Conservation (phyloP, 2,329 filamentous ascomycete species). For the Ceratocystis ficicola region DNA sequence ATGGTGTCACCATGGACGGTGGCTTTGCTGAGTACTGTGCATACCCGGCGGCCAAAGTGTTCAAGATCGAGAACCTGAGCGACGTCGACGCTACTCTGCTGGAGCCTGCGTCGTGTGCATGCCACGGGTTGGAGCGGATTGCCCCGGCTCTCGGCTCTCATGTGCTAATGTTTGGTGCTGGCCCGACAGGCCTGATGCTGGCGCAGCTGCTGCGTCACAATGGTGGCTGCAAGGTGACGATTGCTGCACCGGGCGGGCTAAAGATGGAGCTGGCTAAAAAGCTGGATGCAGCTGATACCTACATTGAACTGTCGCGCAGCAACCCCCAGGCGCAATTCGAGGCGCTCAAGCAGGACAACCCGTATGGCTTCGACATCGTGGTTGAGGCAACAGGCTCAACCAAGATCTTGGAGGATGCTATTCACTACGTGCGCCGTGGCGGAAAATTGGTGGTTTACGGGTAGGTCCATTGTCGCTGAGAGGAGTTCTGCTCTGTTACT, state of each 20-base stretch:
- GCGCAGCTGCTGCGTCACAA: slow-evolving; percentile 52
- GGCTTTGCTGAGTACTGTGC: slow-evolving; percentile 60
- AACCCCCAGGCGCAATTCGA: slow-evolving; percentile 48
- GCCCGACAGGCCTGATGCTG: slow-evolving; percentile 53
- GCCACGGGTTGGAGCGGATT: slow-evolving; percentile 58
- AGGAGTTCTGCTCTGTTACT: background rate
- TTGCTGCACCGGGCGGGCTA: slow-evolving; percentile 54
- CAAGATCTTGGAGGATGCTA: slow-evolving; percentile 56
- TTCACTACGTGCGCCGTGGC: slow-evolving; percentile 58
- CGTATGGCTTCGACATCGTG: slow-evolving; percentile 61
- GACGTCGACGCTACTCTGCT: slow-evolving; percentile 59
- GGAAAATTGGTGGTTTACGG: slow-evolving; percentile 61
- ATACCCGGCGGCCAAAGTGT: slow-evolving; percentile 44
- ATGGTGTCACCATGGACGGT: slow-evolving; percentile 55
- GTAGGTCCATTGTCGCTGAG: slow-evolving; percentile 23
- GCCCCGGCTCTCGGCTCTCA: slow-evolving; percentile 51
- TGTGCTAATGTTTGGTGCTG: slow-evolving; percentile 54
- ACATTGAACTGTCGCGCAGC: slow-evolving; percentile 42
- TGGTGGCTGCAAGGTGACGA: slow-evolving; percentile 56
- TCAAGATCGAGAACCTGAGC: slow-evolving; percentile 52
- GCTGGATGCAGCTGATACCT: slow-evolving; percentile 42
- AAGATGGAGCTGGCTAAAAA: slow-evolving; percentile 58
- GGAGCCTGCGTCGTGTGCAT: slow-evolving; percentile 59
- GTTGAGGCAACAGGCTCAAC: slow-evolving; percentile 58
- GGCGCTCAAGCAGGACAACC: slow-evolving; percentile 50